These are phyloP conservation scores for Calonectria montana DNA, from an alignment of 2,329 filamentous ascomycete genomes.

Conservation along the genomic window DNA sequence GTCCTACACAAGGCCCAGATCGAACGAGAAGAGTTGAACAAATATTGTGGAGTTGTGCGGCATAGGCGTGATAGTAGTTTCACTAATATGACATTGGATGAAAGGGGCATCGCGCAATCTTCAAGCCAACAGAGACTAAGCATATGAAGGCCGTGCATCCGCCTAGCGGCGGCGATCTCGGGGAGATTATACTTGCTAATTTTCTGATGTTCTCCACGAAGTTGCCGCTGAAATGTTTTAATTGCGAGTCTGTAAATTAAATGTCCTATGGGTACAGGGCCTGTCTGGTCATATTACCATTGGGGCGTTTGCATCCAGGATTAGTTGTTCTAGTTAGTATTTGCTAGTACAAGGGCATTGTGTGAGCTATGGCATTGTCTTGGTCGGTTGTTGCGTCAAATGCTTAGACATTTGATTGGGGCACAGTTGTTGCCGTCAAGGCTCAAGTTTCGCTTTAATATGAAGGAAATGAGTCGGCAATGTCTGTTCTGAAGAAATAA, in stretches of 20 bases:
- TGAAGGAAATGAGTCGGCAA: neutral
- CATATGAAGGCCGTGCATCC: neutral
- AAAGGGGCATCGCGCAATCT: neutral
- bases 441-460: neutral
- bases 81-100: neutral
- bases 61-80: neutral
- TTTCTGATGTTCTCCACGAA: neutral
- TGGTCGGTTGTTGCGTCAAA: neutral
- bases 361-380: neutral
- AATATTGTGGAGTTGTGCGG: neutral
- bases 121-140: neutral
- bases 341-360: neutral
- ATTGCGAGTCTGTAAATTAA: neutral
- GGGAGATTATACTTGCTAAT: neutral
- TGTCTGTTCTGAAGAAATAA: neutral
- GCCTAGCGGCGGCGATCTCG: neutral
- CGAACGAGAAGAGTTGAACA: neutral
- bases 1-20: neutral
- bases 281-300: neutral
- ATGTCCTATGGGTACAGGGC: neutral
- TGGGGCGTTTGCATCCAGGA: neutral
- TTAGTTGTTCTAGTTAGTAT: neutral
- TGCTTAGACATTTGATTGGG: neutral
- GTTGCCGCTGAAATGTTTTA: neutral
- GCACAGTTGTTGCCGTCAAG: neutral